Conservation (phyloP, 2,329 filamentous ascomycete genomes). For the Claviceps pazoutovae region DNA sequence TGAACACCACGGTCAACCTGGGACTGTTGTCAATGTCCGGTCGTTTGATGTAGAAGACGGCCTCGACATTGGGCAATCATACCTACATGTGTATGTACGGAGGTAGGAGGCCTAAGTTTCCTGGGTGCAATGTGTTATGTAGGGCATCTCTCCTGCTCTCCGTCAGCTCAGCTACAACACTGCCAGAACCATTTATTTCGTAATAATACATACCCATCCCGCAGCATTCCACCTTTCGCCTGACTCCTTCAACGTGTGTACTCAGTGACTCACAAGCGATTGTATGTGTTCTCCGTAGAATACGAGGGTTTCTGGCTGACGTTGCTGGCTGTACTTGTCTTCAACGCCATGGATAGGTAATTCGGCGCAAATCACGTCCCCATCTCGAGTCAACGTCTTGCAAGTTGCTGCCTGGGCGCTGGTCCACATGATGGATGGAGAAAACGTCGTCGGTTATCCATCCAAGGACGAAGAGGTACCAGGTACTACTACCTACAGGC, state of each 20-base stretch:
- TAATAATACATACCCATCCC: neutral
- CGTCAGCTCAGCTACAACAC: neutral
- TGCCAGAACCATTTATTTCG: neutral
- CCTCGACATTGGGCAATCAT: neutral
- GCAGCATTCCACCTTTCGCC: neutral
- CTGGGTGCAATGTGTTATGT: too few relatives aligned
- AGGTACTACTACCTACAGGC: too few relatives aligned
- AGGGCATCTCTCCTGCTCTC: neutral
- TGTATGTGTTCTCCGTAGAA: neutral
- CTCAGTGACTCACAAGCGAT: neutral
- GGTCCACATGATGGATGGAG: too few relatives aligned
- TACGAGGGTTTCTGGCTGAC: neutral
- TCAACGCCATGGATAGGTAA: neutral
- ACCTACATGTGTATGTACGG: neutral
- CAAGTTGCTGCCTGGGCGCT: too few relatives aligned
- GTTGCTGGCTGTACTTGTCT: neutral
- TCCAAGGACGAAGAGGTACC: too few relatives aligned
- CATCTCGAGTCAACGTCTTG: too few relatives aligned
- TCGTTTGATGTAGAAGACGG: neutral
- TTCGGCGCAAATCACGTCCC: too few relatives aligned
- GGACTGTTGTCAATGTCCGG: neutral
- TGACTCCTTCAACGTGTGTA: neutral
- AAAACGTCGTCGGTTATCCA: too few relatives aligned
- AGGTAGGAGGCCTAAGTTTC: too few relatives aligned
- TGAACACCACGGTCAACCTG: neutral